Evolutionary conservation across 208 protist genomes (phyloP), one percentile per base, ranked within the genome.

Genomic region (Phytomonas francai): DNA sequence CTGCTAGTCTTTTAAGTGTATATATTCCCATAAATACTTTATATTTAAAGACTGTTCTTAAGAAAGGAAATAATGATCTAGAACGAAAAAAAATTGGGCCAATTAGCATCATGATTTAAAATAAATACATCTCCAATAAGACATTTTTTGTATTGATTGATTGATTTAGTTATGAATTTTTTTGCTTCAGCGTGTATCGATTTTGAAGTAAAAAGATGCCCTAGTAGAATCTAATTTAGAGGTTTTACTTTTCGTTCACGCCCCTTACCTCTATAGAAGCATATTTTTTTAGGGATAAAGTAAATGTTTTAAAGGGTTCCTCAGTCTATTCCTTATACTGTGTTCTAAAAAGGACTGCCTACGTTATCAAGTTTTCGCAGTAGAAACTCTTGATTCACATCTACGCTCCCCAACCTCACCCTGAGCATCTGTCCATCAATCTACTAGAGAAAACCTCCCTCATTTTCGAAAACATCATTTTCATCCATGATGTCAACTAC

Each of bases 401-500:
- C 25, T 54, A 54, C 25, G 45, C 22, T 19, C 45, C 8, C 25
- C 19, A 54, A 1, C 25, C 8, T 54, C 19, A 54, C 19, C 25
- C 5, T 19, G 45, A 54, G 19, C 6, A 54, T 54, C 45, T 19
- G 45, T 54, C 25, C 16, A 25, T 0, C 19, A 25, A 54, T 25
- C 22, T 22, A 22, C 45, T 54, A 54, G 19, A 25, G 16, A 28
- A 68, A 59, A 49, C 81, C 78, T 25, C 75, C 74, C 16, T 84
- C 79, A 72, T 82, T 81, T 7, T 74, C 75, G 33, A 90, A 87
- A 7, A 90, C 30, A 62, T 90, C 84, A 32, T 75, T 76, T 25
- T 70, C 70, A 59, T 96, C 91, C 31, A 83, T 78, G 57, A 85
- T 73, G 65, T 96, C 91, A 25, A 90, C 59, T 11, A 65, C 67